Conservation (phyloP, 1,284 basidiomycete genomes). For the Trametes polyzona region DNA sequence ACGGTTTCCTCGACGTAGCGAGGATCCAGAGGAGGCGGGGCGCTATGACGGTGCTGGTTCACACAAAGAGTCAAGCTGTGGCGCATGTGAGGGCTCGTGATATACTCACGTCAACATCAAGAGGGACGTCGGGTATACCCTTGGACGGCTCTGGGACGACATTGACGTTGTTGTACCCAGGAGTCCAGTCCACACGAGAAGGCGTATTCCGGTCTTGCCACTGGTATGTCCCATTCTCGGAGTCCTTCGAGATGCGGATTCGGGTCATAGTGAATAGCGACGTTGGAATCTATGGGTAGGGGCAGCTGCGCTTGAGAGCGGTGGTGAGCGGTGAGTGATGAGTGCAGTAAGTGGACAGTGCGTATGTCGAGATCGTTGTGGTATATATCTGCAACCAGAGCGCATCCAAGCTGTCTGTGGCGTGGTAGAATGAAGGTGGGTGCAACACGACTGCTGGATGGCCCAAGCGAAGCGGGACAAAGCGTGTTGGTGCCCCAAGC, state of each 20-base stretch:
- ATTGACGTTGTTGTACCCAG: background rate
- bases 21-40: conserved; percentile 19
- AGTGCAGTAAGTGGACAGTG: background rate
- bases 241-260: conserved; percentile 1
- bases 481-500: background rate
- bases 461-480: background rate
- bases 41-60: conserved; percentile 18
- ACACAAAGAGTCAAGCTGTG: background rate
- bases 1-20: background rate
- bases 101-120: conserved; percentile 9
- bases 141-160: background rate
- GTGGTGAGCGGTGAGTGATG: background rate
- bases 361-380: background rate
- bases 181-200: background rate
- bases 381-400: background rate
- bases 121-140: conserved; percentile 13
- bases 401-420: background rate
- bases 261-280: background rate
- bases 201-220: background rate
- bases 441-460: no score
- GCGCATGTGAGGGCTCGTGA: background rate
- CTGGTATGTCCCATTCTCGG: background rate
- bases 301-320: background rate
- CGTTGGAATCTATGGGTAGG: background rate
- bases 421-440: background rate